phyloP scores from a whole-genome alignment of 2,329 filamentous ascomycete genomes.

The Aschersonia sp. region DNA sequence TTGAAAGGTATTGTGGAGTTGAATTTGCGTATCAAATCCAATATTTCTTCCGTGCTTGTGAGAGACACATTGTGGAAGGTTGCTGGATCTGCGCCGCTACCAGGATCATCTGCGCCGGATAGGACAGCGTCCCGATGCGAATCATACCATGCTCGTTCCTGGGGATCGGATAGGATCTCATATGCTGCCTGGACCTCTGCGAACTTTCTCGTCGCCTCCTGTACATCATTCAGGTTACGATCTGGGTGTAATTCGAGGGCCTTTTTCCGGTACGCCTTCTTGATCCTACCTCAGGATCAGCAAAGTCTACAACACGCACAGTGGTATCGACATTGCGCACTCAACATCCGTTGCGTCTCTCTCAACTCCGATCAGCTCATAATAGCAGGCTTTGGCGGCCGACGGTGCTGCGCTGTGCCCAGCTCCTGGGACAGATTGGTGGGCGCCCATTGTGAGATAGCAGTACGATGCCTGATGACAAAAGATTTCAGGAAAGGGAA shows the following conservation, averaged over 20 bases:
- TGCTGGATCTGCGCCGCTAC: conserved; percentile 33
- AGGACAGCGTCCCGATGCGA: conserved; percentile 80
- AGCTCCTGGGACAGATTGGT: conserved; percentile 31
- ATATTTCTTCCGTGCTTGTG: conserved; percentile 69
- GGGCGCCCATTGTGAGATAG: conserved; percentile 32
- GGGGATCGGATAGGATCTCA: conserved; percentile 87
- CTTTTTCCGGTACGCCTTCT: conserved; percentile 81
- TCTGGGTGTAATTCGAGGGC: conserved; percentile 91
- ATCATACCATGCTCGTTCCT: conserved; percentile 96
- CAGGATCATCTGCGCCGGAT: conserved; percentile 40
- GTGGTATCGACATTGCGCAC: conserved; percentile 26
- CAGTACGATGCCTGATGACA: background rate
- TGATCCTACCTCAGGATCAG: conserved; percentile 45
- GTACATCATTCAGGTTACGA: conserved; percentile 76
- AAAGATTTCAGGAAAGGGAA: background rate
- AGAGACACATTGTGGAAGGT: conserved; percentile 55
- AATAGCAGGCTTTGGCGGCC: conserved; percentile 61
- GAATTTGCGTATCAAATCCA: conserved; percentile 66
- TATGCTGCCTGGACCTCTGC: conserved; percentile 89
- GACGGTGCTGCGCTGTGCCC: conserved; percentile 8
- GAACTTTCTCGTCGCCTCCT: conserved; percentile 71
- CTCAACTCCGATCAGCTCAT: conserved; percentile 66
- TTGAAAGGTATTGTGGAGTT: conserved; percentile 64
- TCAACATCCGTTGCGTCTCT: conserved; percentile 67
- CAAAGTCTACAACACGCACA: background rate